A percentile compares a stretch with the other conserved stretches of the same genome.
Evolutionary conservation across 495 filamentous ascomycete species (phyloP).

Genomic region (Trichoderma erinaceum): DNA sequence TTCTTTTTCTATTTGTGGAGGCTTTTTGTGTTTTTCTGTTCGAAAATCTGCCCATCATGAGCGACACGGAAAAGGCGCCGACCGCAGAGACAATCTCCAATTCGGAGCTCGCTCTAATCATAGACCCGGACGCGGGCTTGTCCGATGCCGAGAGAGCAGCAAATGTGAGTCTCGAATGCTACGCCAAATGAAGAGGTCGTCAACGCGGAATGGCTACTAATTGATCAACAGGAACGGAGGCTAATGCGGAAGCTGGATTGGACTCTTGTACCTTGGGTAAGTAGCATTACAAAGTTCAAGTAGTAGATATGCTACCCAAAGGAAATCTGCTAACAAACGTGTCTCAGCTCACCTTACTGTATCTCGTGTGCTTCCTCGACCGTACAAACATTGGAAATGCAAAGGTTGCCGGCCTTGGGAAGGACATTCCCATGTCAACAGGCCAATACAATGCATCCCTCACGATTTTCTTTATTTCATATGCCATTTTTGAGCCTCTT

Average conservation of each 20-base stretch:
- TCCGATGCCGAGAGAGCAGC: conserved; percentile 47
- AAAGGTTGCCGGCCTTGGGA: conserved; percentile 67
- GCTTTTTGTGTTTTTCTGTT: neutral
- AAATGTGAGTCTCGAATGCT: conserved; percentile 35
- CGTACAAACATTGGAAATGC: conserved; percentile 85
- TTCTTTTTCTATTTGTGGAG: neutral
- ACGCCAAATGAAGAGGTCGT: neutral
- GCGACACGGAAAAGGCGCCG: conserved; percentile 13
- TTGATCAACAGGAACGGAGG: conserved; percentile 49
- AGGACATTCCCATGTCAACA: conserved; percentile 52
- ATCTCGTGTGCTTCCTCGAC: conserved; percentile 80
- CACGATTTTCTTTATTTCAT: conserved; percentile 89
- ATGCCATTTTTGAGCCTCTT: conserved; percentile 77
- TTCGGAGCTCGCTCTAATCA: neutral
- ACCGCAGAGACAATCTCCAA: conserved; percentile 2
- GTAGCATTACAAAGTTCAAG: conserved; percentile 6
- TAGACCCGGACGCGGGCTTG: conserved; percentile 49
- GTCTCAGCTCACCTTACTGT: conserved; percentile 67
- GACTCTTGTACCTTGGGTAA: conserved; percentile 66
- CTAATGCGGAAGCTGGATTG: conserved; percentile 67
- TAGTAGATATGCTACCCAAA: neutral
- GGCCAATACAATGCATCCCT: conserved; percentile 66
- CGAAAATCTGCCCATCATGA: conserved; percentile 13
- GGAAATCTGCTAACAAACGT: neutral
- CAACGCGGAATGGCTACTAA: neutral